phyloP scores from a whole-genome alignment of 2,329 filamentous ascomycete genomes.

The Cladosporium phlei region DNA sequence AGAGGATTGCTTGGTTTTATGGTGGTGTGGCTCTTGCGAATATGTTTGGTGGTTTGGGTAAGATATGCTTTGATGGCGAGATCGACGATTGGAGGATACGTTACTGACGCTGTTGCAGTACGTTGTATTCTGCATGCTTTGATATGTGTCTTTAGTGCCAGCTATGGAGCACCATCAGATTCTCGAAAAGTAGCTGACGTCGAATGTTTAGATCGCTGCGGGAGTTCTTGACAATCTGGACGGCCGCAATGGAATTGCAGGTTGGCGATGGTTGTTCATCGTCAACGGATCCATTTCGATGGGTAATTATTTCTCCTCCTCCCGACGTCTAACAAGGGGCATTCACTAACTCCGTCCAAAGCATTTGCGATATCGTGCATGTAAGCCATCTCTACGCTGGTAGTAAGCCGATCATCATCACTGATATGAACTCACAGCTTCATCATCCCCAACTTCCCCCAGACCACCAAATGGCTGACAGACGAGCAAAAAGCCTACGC shows the following conservation, averaged over 20 bases:
- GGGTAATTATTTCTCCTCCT: neutral
- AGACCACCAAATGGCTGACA: constrained; percentile 49
- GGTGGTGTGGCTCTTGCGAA: constrained; percentile 35
- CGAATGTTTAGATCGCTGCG: constrained; percentile 33
- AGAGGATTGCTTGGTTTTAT: constrained; percentile 23
- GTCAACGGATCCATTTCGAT: constrained; percentile 31
- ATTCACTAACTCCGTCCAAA: too few species aligned
- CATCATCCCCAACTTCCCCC: constrained; percentile 48
- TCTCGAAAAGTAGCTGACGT: constrained; percentile 28
- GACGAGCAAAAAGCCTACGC: constrained; percentile 51
- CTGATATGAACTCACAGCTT: too few species aligned
- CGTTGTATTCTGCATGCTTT: too few species aligned
- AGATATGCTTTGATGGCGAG: too few species aligned
- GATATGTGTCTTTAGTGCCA: too few species aligned
- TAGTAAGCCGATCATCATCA: too few species aligned
- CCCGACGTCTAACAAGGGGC: too few species aligned
- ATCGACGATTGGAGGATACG: too few species aligned
- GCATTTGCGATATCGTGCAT: constrained; percentile 12
- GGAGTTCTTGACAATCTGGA: constrained; percentile 38
- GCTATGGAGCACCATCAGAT: too few species aligned
- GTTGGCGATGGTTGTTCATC: constrained; percentile 41
- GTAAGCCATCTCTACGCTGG: too few species aligned
- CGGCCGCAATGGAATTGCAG: constrained; percentile 35
- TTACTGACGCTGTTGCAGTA: too few species aligned
- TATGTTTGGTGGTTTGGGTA: constrained; percentile 51